Evolutionary conservation across 805 yeast genomes (phyloP).

Genomic region (Kuraishia ogatae): DNA sequence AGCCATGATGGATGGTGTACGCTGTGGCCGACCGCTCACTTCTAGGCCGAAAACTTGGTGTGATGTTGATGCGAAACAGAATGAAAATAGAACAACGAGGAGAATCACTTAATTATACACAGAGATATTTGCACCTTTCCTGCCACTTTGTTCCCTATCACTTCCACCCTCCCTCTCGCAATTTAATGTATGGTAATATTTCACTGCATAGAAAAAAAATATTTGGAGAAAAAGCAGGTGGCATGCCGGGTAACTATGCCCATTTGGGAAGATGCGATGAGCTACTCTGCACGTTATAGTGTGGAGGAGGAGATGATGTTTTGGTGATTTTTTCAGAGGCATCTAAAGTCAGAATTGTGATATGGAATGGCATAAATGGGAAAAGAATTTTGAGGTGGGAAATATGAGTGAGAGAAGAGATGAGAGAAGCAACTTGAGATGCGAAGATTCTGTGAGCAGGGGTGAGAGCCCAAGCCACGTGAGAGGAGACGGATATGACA

Average conservation of each 20-base stretch:
- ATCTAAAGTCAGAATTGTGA: too few species aligned
- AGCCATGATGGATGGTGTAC: slow-evolving; percentile 15
- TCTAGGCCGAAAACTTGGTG: too few species aligned
- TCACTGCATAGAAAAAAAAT: not conserved
- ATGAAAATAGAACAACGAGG: too few species aligned
- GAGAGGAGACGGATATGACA: not conserved
- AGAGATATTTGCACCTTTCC: too few species aligned
- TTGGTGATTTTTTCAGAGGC: not conserved
- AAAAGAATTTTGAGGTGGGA: too few species aligned
- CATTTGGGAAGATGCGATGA: not conserved
- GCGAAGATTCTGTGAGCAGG: not conserved
- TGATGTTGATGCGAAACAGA: too few species aligned
- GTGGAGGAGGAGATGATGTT: not conserved
- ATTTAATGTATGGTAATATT: not conserved
- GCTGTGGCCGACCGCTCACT: too few species aligned
- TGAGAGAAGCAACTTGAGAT: not conserved
- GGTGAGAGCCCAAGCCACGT: not conserved
- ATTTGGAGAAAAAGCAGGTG: not conserved
- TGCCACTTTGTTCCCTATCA: not conserved
- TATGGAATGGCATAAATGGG: not conserved
- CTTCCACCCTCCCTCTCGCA: too few species aligned
- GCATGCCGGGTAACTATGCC: not conserved
- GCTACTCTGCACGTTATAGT: not conserved
- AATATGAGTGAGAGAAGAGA: not conserved
- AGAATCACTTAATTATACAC: too few species aligned